A percentile compares a stretch with the other conserved stretches of the same genome.
These are phyloP conservation scores for Blastomyces emzantsi DNA, from an alignment of 2,329 filamentous ascomycete genomes.

Conservation along the genomic window DNA sequence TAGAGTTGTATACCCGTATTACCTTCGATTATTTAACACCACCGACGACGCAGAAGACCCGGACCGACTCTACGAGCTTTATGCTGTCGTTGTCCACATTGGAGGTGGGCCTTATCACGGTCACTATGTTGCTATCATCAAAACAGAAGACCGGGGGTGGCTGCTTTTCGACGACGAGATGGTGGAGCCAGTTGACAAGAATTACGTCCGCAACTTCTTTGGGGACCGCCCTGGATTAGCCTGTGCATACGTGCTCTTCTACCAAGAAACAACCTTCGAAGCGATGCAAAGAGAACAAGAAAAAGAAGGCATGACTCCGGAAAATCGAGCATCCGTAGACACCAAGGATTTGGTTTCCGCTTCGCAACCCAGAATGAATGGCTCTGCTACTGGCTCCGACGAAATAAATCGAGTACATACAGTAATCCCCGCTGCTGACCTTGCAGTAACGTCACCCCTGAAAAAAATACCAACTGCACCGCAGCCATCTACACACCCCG, in stretches of 20 bases:
- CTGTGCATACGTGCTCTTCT: constrained; percentile 94
- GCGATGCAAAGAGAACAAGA: constrained; percentile 70
- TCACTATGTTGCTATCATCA: constrained; percentile 96
- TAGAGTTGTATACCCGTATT: constrained; percentile 92
- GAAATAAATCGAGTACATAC: constrained; percentile 34
- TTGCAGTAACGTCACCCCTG: constrained; percentile 27
- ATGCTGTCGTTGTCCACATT: constrained; percentile 95
- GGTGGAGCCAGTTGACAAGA: constrained; percentile 95
- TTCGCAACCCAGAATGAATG: constrained; percentile 25
- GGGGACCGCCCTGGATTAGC: constrained; percentile 85
- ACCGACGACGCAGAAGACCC: constrained; percentile 91
- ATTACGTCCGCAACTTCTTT: constrained; percentile 94
- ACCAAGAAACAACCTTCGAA: constrained; percentile 76
- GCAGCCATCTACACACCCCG: constrained; percentile 38
- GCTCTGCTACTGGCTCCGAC: constrained; percentile 22
- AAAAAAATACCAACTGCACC: constrained; percentile 36
- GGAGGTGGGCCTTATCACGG: constrained; percentile 95
- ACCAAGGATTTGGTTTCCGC: constrained; percentile 20
- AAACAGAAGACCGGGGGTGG: constrained; percentile 94
- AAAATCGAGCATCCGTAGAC: constrained; percentile 41
- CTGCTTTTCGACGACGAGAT: constrained; percentile 96
- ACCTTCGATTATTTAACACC: constrained; percentile 93
- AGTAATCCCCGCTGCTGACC: constrained; percentile 31
- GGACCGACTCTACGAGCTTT: constrained; percentile 89
- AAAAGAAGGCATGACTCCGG: constrained; percentile 51